A percentile compares a stretch with the other conserved stretches of the same genome.
Conservation (phyloP, 2,329 filamentous ascomycete species). For the Neofusicoccum cordaticola region DNA sequence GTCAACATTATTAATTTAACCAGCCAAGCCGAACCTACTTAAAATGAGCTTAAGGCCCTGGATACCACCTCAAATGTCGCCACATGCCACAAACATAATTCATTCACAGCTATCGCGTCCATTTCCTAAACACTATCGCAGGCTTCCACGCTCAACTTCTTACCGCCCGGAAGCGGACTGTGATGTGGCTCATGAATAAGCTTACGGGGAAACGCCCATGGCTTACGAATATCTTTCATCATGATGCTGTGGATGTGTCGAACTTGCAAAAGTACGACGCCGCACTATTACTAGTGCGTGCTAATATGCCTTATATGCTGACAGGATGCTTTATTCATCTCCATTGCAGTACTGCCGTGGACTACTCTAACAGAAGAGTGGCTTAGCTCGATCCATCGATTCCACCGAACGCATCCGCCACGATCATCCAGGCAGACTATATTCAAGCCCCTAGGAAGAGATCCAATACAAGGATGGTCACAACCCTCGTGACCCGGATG, state of each 20-base stretch:
- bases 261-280: no score
- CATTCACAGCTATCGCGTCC: neutral
- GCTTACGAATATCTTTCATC: neutral
- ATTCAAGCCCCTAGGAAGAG: neutral
- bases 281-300: no score
- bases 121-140: neutral
- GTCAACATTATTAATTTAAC: no score
- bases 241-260: neutral
- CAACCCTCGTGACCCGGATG: neutral
- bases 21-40: no score
- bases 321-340: no score
- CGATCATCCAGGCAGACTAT: no score
- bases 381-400: no score
- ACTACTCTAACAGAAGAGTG: no score
- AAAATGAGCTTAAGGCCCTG: neutral
- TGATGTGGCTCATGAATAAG: neutral
- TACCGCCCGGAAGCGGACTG: neutral
- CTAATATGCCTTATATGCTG: no score
- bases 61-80: neutral
- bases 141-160: neutral
- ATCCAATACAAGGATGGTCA: no score
- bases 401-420: no score
- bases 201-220: neutral
- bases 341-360: neutral
- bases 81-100: neutral